phyloP scores from a whole-genome alignment of 495 filamentous ascomycete species.

The Talaromyces borbonicus region DNA sequence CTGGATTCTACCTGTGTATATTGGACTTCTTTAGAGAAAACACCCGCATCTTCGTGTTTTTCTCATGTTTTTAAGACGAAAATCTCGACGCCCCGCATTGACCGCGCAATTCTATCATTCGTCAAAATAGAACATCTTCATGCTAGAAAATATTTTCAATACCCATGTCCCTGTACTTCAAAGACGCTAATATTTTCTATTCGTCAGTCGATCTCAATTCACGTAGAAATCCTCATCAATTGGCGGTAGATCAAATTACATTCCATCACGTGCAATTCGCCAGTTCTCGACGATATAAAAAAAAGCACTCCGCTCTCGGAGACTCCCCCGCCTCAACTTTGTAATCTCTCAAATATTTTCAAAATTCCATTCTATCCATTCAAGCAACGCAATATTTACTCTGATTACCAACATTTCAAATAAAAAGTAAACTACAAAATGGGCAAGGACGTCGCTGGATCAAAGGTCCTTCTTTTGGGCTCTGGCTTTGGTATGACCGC shows the following conservation, averaged over 20 bases:
- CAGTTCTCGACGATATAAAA: not conserved
- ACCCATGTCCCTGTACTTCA: no score
- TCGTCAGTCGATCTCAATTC: not conserved
- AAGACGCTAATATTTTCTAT: conserved; percentile 5
- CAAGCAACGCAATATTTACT: no score
- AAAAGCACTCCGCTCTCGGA: conserved; percentile 3
- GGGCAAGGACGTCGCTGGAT: conserved; percentile 27
- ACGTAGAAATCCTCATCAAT: no score
- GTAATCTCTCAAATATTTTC: no score
- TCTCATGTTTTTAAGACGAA: no score
- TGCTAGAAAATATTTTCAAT: no score
- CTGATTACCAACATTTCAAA: no score
- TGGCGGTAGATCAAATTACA: no score
- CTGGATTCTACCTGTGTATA: no score
- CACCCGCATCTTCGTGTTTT: no score
- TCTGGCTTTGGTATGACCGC: conserved; percentile 53
- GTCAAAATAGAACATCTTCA: no score
- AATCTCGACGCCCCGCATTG: not conserved
- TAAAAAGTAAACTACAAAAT: conserved; percentile 1
- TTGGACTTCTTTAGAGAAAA: no score
- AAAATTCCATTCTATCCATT: not conserved
- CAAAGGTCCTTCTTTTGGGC: conserved; percentile 62
- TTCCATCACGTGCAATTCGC: conserved; percentile 1
- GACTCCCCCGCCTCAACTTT: not conserved
- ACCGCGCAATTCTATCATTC: conserved; percentile 5